These are phyloP conservation scores for Talaromyces trachyspermus DNA, from an alignment of 495 filamentous ascomycete species.

Conservation along the genomic window DNA sequence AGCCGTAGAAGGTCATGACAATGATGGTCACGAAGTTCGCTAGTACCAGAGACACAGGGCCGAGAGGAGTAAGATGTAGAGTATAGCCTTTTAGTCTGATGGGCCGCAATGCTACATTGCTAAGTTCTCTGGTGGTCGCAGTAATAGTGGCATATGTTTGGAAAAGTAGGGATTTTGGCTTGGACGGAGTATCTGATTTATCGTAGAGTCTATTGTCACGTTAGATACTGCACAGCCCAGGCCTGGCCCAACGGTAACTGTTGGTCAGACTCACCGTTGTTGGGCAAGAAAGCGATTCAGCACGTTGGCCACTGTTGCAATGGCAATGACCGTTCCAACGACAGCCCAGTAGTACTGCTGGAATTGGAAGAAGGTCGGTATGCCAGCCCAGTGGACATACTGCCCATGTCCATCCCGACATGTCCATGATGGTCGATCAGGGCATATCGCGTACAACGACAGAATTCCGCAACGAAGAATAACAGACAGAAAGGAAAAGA, in stretches of 20 bases:
- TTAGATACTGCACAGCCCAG: too few relatives aligned
- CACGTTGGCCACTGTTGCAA: conserved; percentile 43
- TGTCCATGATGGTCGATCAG: conserved; percentile 14
- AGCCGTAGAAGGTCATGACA: conserved; percentile 36
- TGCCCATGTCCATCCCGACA: conserved; percentile 30
- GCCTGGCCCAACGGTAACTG: neutral
- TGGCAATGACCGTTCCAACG: conserved; percentile 47
- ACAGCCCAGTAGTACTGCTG: conserved; percentile 56
- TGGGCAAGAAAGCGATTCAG: conserved; percentile 34
- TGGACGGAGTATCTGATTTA: conserved; percentile 46
- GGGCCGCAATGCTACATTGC: conserved; percentile 52
- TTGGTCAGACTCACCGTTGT: conserved; percentile 36
- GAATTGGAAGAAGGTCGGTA: conserved; percentile 38
- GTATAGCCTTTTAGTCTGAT: conserved; percentile 36
- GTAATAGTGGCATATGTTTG: conserved; percentile 58
- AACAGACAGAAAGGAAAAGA: neutral
- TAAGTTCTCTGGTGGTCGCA: conserved; percentile 59
- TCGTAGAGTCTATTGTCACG: conserved; percentile 21
- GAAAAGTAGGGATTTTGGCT: conserved; percentile 51
- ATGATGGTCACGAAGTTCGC: conserved; percentile 33
- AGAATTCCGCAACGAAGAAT: neutral
- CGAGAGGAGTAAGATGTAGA: conserved; percentile 43
- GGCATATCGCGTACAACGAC: neutral
- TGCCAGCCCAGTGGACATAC: conserved; percentile 42
- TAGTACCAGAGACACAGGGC: conserved; percentile 27